Evolutionary conservation across 768 basidiomycete genomes (phyloP).

Genomic region (Leccinum rimulosum): DNA sequence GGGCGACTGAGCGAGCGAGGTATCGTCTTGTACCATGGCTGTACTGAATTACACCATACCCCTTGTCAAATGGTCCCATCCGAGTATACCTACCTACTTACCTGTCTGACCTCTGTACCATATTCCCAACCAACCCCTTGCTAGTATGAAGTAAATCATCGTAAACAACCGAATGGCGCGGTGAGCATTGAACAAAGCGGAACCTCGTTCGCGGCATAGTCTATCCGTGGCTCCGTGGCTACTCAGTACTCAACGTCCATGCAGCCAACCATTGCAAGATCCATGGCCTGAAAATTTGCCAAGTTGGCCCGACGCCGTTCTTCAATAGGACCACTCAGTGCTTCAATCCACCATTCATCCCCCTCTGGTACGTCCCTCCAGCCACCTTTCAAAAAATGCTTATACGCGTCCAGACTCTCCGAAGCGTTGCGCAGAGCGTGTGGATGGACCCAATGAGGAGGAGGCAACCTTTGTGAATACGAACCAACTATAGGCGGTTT

Average conservation of each 20-base stretch:
- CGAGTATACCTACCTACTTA: no score
- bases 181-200: neutral
- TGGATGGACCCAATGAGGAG: slow-evolving; percentile 14
- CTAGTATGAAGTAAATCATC: neutral
- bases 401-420: slow-evolving; percentile 33
- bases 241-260: slow-evolving; percentile 6
- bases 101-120: neutral
- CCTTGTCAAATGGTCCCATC: neutral
- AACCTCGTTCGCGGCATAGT: neutral
- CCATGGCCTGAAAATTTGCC: slow-evolving; percentile 7
- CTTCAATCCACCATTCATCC: slow-evolving; percentile 66
- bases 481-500: slow-evolving; percentile 13
- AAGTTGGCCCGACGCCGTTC: slow-evolving; percentile 22
- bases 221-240: no score
- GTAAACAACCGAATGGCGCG: neutral
- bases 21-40: no score
- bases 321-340: slow-evolving; percentile 45
- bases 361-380: slow-evolving; percentile 57
- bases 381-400: slow-evolving; percentile 49
- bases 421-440: slow-evolving; percentile 7
- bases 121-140: neutral
- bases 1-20: no score
- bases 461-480: slow-evolving; percentile 8
- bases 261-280: slow-evolving; percentile 1
- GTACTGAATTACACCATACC: neutral